Conservation (phyloP, 805 yeast genomes). For the Candida broadrunensis region DNA sequence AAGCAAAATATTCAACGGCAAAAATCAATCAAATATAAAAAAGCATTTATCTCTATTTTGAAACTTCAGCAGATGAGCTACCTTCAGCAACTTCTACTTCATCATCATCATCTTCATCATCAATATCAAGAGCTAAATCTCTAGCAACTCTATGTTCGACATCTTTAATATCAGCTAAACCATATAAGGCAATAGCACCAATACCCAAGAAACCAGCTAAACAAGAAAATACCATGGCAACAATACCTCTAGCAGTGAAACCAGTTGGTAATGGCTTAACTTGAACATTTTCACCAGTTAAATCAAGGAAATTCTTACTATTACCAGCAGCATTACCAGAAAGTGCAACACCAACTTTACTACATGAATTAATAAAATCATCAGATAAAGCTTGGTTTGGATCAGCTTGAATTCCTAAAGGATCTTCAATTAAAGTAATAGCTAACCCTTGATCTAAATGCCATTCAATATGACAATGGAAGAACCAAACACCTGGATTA, state of each 20-base stretch:
- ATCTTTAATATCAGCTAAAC: conserved; percentile 76
- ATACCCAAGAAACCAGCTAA: conserved; percentile 83
- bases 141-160: conserved; percentile 61
- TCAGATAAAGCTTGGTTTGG: conserved; percentile 57
- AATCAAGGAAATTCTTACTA: conserved; percentile 56
- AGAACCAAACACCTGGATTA: conserved; percentile 92
- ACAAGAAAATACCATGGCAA: conserved; percentile 89
- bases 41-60: conserved; percentile 16
- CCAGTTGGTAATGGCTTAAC: conserved; percentile 69
- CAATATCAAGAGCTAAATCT: conserved; percentile 50
- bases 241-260: conserved; percentile 92
- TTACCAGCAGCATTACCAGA: conserved; percentile 92
- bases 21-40: neutral
- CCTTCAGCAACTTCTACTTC: conserved; percentile 3
- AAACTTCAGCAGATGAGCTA: conserved; percentile 35
- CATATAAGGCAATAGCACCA: conserved; percentile 73
- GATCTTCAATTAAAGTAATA: conserved; percentile 68
- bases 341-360: conserved; percentile 46
- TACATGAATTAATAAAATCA: conserved; percentile 60
- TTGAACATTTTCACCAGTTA: conserved; percentile 76
- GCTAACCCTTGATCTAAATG: conserved; percentile 83
- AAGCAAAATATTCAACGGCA: neutral
- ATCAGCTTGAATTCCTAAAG: conserved; percentile 43
- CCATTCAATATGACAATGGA: conserved; percentile 91
- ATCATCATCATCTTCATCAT: conserved; percentile 23